These are phyloP conservation scores for Dipodascus albidus DNA, from an alignment of 805 yeast genomes.

Conservation along the genomic window DNA sequence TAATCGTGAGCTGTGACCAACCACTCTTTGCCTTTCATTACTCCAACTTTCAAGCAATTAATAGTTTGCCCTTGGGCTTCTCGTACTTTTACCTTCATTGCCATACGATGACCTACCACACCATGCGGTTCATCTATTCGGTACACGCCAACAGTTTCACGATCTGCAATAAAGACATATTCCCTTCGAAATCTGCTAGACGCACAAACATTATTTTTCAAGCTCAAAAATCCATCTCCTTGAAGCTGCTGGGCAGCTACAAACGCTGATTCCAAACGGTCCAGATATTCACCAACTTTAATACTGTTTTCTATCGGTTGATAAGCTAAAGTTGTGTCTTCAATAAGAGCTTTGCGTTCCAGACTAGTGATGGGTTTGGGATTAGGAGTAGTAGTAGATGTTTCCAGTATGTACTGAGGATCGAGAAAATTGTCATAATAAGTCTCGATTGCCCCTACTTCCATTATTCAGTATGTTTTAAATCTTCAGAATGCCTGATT, in stretches of 20 bases:
- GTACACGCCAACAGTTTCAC: not conserved
- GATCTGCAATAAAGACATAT: not conserved
- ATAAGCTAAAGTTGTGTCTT: not conserved
- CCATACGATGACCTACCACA: not conserved
- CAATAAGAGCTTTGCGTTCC: not conserved
- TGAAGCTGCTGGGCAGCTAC: not conserved
- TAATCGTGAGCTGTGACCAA: slow-evolving; percentile 43
- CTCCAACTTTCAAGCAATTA: slow-evolving; percentile 35
- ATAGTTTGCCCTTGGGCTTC: slow-evolving; percentile 17
- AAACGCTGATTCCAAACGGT: not conserved
- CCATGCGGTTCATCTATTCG: not conserved
- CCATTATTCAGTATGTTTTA: not conserved
- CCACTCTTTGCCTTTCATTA: slow-evolving; percentile 31
- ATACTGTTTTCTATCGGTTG: not conserved
- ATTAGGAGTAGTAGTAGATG: not conserved
- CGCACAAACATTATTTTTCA: not conserved
- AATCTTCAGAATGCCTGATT: too few species aligned
- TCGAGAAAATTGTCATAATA: not conserved
- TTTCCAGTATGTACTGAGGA: not conserved
- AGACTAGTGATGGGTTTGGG: not conserved
- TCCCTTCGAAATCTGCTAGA: not conserved
- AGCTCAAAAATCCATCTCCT: not conserved
- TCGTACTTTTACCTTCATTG: not conserved
- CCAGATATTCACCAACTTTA: not conserved
- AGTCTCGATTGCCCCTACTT: not conserved